Evolutionary conservation across 2,329 filamentous ascomycete species (phyloP), one percentile per base, ranked within the genome.

Genomic region (Trichophyton benhamiae): DNA sequence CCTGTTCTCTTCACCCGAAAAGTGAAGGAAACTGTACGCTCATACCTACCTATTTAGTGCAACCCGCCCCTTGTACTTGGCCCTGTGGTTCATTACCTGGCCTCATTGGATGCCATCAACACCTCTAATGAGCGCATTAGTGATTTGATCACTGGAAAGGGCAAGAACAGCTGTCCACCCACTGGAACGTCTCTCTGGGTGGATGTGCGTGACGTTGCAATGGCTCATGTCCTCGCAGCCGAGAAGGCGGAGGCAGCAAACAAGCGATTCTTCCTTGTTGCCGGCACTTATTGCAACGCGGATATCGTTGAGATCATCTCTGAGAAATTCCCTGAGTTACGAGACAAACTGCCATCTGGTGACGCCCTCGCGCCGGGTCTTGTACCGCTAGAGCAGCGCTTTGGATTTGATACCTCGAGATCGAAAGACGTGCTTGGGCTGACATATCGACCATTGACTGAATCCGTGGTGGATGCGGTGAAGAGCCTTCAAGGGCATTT

Each of bases 121-220:
- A 88, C 86, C 0, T 88, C 86, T 13, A 91, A 90, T 70, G 80
- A 84, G 66, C 81, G 85, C 20, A 80, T 89, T 60, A 76, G 82
- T 7, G 79, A 86, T 63, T 74, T 88, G 59, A 78, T 86, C n/a
- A 80, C 78, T 5, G 87, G 87, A 17, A 80, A 82, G 63, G 60
- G 38, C 3, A 84, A 82, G 65, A 74, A 81, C 1, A 76, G 78
- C 27, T 78, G 87, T 8, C 77, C 81, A 0, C 77, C 83, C 0
- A 87, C 83, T 0, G 80, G 79, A 0, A 79, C 80, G 0, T 84
- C 77, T 67, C 75, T 84, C 0, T 87, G 82, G 75, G 81, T 86
- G 1, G 69, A 78, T 72, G 78, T 79, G 15, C 75, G 76, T 6
- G 78, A 80, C 61, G 70, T 79, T 49, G 78, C 78, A 9, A 70